A percentile compares a stretch with the other conserved stretches of the same genome.
Conservation (phyloP, 116 monocot species). For the Cymodocea nodosa region DNA sequence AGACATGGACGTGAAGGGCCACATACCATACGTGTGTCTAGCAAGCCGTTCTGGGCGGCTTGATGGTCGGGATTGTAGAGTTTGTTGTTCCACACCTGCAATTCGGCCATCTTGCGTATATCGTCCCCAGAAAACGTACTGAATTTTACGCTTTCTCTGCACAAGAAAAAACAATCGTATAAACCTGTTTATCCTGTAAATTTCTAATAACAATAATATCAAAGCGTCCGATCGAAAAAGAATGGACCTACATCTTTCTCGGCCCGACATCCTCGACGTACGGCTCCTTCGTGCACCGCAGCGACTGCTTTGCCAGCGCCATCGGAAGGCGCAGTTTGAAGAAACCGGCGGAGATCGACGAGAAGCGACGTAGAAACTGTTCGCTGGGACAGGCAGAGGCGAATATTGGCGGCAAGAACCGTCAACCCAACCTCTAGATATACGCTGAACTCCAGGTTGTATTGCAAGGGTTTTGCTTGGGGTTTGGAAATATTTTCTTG, state of each 20-base stretch:
- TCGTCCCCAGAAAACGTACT: conserved; percentile 64
- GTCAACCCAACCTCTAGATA: no score
- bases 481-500: no score
- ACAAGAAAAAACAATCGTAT: background rate
- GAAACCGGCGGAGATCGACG: no score
- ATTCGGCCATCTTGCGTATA: conserved; percentile 56
- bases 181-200: no score
- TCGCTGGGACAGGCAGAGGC: no score
- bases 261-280: conserved; percentile 57
- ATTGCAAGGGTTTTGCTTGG: no score
- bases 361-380: no score
- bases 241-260: conserved; percentile 41
- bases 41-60: conserved; percentile 41
- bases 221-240: background rate
- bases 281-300: conserved; percentile 77
- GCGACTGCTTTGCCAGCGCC: conserved; percentile 21
- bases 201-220: background rate
- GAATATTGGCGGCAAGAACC: no score
- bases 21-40: conserved; percentile 63
- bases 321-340: background rate
- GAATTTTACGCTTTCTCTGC: conserved; percentile 65
- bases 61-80: conserved; percentile 25
- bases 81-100: conserved; percentile 65
- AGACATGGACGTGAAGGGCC: background rate
- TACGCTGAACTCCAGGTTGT: no score